Conservation (phyloP, 2,329 filamentous ascomycete species). For the Paecilomyces niveus region DNA sequence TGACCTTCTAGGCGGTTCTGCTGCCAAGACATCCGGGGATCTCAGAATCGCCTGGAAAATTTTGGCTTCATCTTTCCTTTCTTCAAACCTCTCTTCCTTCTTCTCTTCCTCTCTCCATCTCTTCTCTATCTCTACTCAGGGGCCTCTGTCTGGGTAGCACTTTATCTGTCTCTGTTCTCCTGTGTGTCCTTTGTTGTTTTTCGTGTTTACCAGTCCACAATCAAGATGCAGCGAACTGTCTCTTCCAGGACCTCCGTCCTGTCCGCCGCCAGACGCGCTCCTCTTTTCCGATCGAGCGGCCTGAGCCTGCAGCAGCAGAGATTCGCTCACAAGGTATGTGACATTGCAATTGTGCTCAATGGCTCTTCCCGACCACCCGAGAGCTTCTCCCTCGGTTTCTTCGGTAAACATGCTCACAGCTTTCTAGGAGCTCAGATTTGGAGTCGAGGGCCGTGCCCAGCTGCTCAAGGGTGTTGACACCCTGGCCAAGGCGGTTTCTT, state of each 20-base stretch:
- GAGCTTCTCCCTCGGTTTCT: conserved; percentile 8
- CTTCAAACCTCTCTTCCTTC: conserved; percentile 22
- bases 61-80: conserved; percentile 27
- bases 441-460: conserved; percentile 83
- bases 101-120: conserved; percentile 18
- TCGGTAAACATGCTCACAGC: conserved; percentile 20
- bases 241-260: conserved; percentile 77
- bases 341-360: conserved; percentile 9
- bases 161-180: conserved; percentile 13
- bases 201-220: conserved; percentile 17
- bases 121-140: conserved; percentile 23
- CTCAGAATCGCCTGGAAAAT: conserved; percentile 33
- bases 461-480: conserved; percentile 94
- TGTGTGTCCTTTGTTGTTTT: conserved; percentile 15
- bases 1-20: conserved; percentile 38
- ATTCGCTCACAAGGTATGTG: conserved; percentile 89
- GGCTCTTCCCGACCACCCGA: conserved; percentile 1
- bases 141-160: conserved; percentile 27
- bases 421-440: conserved; percentile 88
- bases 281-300: conserved; percentile 56
- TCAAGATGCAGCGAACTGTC: conserved; percentile 91
- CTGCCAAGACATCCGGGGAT: conserved; percentile 38
- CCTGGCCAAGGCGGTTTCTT: conserved; percentile 89
- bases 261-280: conserved; percentile 52
- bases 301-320: conserved; percentile 79